Conservation (phyloP, 2,329 filamentous ascomycete species). For the Didymella arachidicola region DNA sequence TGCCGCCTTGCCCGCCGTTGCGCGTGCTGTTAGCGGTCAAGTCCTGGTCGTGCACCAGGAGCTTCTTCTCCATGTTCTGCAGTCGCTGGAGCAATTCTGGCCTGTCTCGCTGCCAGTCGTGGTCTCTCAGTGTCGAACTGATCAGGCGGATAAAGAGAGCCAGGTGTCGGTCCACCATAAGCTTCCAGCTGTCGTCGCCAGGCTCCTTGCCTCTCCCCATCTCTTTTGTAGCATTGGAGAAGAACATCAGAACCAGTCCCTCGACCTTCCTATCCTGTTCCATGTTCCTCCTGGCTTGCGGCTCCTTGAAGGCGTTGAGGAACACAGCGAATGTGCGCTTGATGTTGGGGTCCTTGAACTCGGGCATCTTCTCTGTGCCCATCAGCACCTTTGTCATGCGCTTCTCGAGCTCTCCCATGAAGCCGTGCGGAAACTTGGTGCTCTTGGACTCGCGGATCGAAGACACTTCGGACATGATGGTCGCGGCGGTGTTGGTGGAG, state of each 20-base stretch:
- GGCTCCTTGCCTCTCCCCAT: constrained; percentile 77
- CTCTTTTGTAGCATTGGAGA: constrained; percentile 91
- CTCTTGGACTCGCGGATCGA: constrained; percentile 72
- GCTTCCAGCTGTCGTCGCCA: constrained; percentile 88
- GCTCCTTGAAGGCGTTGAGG: constrained; percentile 90
- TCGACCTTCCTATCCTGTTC: constrained; percentile 94
- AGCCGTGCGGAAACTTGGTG: constrained; percentile 74
- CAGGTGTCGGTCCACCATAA: constrained; percentile 91
- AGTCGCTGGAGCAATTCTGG: constrained; percentile 84
- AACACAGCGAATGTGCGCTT: constrained; percentile 96
- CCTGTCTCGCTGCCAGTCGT: constrained; percentile 84
- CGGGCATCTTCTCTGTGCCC: constrained; percentile 82
- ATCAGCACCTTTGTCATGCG: constrained; percentile 81
- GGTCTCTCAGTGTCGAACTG: constrained; percentile 78
- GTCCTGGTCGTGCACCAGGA: constrained; percentile 93
- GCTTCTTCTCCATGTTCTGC: constrained; percentile 85
- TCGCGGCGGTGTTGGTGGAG: constrained; percentile 76
- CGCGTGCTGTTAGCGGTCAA: constrained; percentile 69
- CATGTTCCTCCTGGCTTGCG: constrained; percentile 85
- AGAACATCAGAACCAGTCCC: constrained; percentile 94
- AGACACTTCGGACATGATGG: constrained; percentile 83
- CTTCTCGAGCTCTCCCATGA: constrained; percentile 75
- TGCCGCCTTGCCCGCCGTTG: constrained; percentile 65
- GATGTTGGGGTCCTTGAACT: constrained; percentile 88
- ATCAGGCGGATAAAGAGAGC: constrained; percentile 92